phyloP scores from a whole-genome alignment of 176 grass and related monocot genomes.

The Avena atlantica region DNA sequence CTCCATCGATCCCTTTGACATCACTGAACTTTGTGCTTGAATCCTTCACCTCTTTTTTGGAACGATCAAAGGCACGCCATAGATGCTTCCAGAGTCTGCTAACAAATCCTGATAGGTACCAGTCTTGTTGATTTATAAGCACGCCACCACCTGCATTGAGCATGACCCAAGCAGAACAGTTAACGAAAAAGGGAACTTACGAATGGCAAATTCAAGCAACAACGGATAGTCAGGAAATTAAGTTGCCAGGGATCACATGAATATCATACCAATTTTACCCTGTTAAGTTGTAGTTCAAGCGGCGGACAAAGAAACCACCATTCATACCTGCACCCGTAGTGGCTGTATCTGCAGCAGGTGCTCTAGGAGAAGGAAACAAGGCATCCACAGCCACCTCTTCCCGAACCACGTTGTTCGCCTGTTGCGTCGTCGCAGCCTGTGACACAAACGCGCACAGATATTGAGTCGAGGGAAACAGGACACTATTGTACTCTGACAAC shows the following conservation, averaged over 20 bases:
- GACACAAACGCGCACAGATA: not conserved
- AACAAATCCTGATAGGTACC: constrained; percentile 55
- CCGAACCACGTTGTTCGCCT: not conserved
- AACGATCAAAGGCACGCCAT: not conserved
- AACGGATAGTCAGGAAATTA: not conserved
- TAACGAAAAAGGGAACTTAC: not conserved
- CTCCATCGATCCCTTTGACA: constrained; percentile 1
- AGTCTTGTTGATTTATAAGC: constrained; percentile 18
- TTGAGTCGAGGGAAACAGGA: not conserved
- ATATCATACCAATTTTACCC: not conserved
- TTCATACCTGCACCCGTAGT: not conserved
- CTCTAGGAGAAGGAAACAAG: not conserved
- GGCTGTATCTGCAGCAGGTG: not conserved
- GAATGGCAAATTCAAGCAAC: not conserved
- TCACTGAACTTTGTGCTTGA: not conserved
- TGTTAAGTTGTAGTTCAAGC: not conserved
- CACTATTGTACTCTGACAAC: not conserved
- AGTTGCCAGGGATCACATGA: not conserved
- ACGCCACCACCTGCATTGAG: constrained; percentile 30
- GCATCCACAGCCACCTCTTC: not conserved
- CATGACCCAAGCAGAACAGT: not conserved
- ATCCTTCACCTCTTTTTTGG: not conserved
- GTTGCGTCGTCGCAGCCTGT: not conserved
- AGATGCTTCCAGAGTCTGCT: not conserved
- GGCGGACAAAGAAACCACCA: not conserved